Conservation (phyloP, 148 eudicot species). For the Arbutus unedo region DNA sequence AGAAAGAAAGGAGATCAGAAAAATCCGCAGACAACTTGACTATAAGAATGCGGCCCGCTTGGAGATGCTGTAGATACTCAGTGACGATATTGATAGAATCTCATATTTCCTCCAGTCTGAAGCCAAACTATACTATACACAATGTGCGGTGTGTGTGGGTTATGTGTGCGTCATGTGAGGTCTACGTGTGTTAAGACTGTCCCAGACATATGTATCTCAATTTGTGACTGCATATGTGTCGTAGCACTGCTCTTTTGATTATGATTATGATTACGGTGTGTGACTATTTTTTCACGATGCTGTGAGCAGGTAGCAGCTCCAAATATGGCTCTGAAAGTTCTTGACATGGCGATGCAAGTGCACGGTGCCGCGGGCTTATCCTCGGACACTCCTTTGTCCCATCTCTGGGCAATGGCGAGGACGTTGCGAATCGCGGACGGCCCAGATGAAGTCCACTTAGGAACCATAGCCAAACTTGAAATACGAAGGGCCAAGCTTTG, state of each 20-base stretch:
- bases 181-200: background rate
- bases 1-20: no score
- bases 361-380: slow-evolving; percentile 94
- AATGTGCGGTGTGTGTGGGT: background rate
- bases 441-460: slow-evolving; percentile 98
- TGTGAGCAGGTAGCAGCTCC: slow-evolving; percentile 83
- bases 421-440: slow-evolving; percentile 98
- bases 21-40: no score
- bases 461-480: slow-evolving; percentile 79
- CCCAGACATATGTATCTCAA: no score
- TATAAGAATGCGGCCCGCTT: no score
- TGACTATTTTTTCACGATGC: background rate
- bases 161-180: background rate
- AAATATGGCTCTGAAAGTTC: slow-evolving; percentile 81
- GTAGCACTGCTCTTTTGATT: background rate
- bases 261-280: background rate
- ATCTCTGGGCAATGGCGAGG: slow-evolving; percentile 89
- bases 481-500: slow-evolving; percentile 69
- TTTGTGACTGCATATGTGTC: background rate
- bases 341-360: slow-evolving; percentile 98
- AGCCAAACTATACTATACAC: background rate
- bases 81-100: no score
- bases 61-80: no score
- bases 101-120: no score
- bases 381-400: slow-evolving; percentile 77